phyloP scores from a whole-genome alignment of 257 asterid genomes.

The Gentiana macrophylla region DNA sequence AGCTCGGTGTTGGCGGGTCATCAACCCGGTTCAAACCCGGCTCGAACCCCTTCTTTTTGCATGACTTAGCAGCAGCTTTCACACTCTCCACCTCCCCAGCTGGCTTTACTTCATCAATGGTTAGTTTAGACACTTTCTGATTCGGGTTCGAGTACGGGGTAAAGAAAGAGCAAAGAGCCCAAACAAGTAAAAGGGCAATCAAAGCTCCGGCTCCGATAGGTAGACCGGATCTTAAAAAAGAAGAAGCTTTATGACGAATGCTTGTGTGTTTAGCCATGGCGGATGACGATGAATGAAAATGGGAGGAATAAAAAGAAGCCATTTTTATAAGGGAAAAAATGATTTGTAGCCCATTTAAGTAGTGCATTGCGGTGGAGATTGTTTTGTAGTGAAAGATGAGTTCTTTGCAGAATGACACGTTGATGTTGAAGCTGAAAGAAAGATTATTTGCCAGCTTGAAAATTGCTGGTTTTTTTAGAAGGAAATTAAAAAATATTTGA shows the following conservation, averaged over 20 bases:
- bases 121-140: conserved; percentile 14
- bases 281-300: conserved; percentile 18
- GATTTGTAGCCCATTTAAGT: too few relatives aligned
- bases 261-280: conserved; percentile 30
- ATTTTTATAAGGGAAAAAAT: not conserved
- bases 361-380: too few relatives aligned
- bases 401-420: too few relatives aligned
- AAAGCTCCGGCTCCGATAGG: conserved; percentile 38
- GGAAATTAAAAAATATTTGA: too few relatives aligned
- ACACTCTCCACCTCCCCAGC: not conserved
- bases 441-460: too few relatives aligned
- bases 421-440: too few relatives aligned
- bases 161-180: conserved; percentile 55
- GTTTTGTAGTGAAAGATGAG: too few relatives aligned
- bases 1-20: conserved; percentile 32
- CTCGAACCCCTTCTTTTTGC: not conserved
- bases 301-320: conserved; percentile 31
- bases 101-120: conserved; percentile 12
- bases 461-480: too few relatives aligned
- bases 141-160: conserved; percentile 10
- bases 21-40: conserved; percentile 9
- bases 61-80: not conserved
- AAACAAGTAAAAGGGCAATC: conserved; percentile 34
- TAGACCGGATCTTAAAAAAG: conserved; percentile 23
- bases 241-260: conserved; percentile 25